Evolutionary conservation across 352 stramenopile species (phyloP).

Genomic region (Globisporangium spiculum): DNA sequence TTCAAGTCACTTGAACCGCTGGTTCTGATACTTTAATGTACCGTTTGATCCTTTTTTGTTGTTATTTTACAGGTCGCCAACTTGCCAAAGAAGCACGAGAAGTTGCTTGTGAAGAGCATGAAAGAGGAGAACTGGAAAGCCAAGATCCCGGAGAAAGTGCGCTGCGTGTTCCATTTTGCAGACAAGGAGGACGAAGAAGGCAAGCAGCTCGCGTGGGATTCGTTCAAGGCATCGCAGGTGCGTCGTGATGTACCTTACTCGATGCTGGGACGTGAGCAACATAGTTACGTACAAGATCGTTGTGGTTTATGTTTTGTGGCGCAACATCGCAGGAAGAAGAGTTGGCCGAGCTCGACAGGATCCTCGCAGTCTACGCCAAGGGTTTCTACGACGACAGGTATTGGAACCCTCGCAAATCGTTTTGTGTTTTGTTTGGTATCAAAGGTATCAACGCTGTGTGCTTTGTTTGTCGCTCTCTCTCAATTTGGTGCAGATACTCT

Average conservation of each 20-base stretch:
- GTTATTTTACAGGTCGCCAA: constrained; percentile 37
- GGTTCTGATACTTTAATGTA: background rate
- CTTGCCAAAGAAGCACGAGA: constrained; percentile 62
- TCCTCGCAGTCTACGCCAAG: constrained; percentile 67
- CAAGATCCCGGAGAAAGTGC: constrained; percentile 73
- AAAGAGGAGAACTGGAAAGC: constrained; percentile 63
- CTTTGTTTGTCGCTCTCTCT: background rate
- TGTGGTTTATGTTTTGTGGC: background rate
- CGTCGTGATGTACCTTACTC: background rate
- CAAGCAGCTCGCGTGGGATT: constrained; percentile 56
- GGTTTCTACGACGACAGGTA: constrained; percentile 63
- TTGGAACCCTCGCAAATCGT: background rate
- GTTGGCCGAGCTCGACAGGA: constrained; percentile 54
- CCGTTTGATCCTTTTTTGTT: background rate
- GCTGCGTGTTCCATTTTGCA: constrained; percentile 71
- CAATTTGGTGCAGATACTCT: constrained; percentile 30
- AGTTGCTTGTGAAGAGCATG: constrained; percentile 45
- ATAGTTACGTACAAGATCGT: background rate
- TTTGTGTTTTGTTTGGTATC: background rate
- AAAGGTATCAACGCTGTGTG: background rate
- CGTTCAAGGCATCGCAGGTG: constrained; percentile 63
- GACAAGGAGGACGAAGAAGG: constrained; percentile 54
- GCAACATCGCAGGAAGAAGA: constrained; percentile 36
- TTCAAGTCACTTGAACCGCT: too few relatives aligned
- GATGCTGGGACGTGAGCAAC: constrained; percentile 2